Percentiles rank a stretch among this genome's conserved stretches.
These are phyloP conservation scores for Wickerhamomyces sp. DNA, from an alignment of 1,139 yeast genomes.

Conservation along the genomic window DNA sequence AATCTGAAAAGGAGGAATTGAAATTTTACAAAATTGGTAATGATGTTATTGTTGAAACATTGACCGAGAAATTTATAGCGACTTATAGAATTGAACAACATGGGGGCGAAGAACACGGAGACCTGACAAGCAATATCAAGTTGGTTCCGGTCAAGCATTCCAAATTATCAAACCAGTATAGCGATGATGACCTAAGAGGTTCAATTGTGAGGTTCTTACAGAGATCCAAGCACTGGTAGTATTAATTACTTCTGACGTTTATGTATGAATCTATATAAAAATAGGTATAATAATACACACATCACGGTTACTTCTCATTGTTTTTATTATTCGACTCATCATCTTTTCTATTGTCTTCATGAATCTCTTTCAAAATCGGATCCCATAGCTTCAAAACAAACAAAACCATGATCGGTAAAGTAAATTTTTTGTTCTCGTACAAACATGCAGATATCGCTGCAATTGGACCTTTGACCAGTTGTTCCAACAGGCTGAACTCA, in stretches of 20 bases:
- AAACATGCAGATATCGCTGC: too few relatives aligned
- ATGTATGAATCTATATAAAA: too few relatives aligned
- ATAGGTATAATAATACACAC: neutral
- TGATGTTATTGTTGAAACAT: slow-evolving; percentile 14
- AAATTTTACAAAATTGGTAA: slow-evolving; percentile 13
- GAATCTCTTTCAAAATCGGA: neutral
- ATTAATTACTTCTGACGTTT: neutral
- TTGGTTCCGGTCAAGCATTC: slow-evolving; percentile 1
- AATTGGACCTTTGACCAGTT: too few relatives aligned
- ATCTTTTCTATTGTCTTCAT: neutral
- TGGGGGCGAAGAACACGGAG: slow-evolving; percentile 6
- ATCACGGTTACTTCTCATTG: neutral
- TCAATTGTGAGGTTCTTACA: neutral
- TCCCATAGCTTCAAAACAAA: too few relatives aligned
- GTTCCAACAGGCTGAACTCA: too few relatives aligned
- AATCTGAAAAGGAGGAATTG: slow-evolving; percentile 8
- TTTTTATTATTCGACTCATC: neutral
- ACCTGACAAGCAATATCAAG: neutral
- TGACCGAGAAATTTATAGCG: slow-evolving; percentile 10
- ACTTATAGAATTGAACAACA: slow-evolving; percentile 6
- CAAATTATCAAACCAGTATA: slow-evolving; percentile 1
- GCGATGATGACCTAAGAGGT: slow-evolving; percentile 1
- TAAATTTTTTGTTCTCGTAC: too few relatives aligned
- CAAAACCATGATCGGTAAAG: too few relatives aligned
- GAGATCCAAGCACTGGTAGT: neutral